Evolutionary conservation across 371 early-diverging fungal genomes (phyloP), one percentile per base, ranked within the genome.

Genomic region (Zancudomyces culisetae): DNA sequence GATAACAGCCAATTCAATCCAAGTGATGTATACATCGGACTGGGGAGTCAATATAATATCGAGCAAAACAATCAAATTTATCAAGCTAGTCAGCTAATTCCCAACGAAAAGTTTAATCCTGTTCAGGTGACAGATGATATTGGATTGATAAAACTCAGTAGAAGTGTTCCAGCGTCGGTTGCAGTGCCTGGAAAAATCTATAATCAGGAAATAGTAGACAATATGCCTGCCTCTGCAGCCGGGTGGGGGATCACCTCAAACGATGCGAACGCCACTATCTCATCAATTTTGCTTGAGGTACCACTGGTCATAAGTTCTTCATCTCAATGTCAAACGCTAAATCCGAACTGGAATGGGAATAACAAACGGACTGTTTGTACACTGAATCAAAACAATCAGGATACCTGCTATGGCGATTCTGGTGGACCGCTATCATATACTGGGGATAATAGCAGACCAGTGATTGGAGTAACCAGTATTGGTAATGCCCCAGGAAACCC

Each of bases 371-470:
- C 27, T 3, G 29, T 68, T 41, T 68, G 66, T 55, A 56, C 63
- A 1, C 54, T 57, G n/a, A 59, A 54, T 12, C 39, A 45, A 12
- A 53, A 21, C 2, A 60, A 60, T 28, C 40, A 48, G 22, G 60
- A 58, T 46, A 56, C 65, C 18, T 68, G 68, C 59, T 42, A 39
- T 6, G 68, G 65, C 21, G 68, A 68, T 53, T 60, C 60, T 18
- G 68, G 68, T 2, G 68, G 63, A 22, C 48, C 48, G 3, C n/a
- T 48, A 8, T 24, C 48, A 24, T 48, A 48, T n/a, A 4, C 48
- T 15, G 22, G 27, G 26, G 27, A 27, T 8, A 8, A n/a, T 3
- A n/a, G 27, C n/a, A 23, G 3, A 4, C 48, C 48, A 2, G 26
- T 48, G 3, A 48, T 48, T 4, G 48, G 48, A n/a, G 26, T 48